Base-by-base conservation (phyloP, 306 rosid species). In the Sesbania bispinosa region DNA sequence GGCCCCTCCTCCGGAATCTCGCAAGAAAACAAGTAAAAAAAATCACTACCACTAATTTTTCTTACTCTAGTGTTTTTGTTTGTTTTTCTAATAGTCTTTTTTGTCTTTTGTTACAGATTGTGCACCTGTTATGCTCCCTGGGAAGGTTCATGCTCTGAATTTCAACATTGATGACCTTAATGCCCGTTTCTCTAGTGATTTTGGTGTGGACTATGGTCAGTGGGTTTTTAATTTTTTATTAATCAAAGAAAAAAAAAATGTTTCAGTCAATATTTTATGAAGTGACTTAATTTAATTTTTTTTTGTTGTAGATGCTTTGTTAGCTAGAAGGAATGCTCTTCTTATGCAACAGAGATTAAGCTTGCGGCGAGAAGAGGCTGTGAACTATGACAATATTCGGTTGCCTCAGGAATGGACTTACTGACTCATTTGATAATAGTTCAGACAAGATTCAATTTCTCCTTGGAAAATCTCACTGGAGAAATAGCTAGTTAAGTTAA, bases 331-430 rank as follows among this genome's bases (percentile, higher is more conserved):
- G 20, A 90, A 85, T 54, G 87, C 86, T 2, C n/a, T 88, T 6
- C 23, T 85, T 23, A 38, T 85, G 48, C 85, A 83, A 62, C 96
- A 81, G 45, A 82, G 83, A 53, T 33, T 75, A 20, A 81, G 71
- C 11, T 5, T 79, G 10, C 60, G 79, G 72, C 23, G 76, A 2
- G 96, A 85, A n/a, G 96, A 62, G 38, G 75, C 85, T 1, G 77
- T 81, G 1, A 88, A 62, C 15, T 83, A 80, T 33, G 98, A 90
- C 61, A n/a, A n/a, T n/a, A 16, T 64, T 11, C 82, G 86, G 26
- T 50, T 90, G 6, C 98, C 98, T 1, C 90, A 85, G 47, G 98
- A 94, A 15, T 94, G 98, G 98, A 88, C 93, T 1, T 94, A 94
- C 32, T 54, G 62, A 84, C 64, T 41, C 45, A 13, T 59, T 14